Evolutionary conservation across 1,139 yeast species (phyloP).

Genomic region (Kodamaea anthophila): DNA sequence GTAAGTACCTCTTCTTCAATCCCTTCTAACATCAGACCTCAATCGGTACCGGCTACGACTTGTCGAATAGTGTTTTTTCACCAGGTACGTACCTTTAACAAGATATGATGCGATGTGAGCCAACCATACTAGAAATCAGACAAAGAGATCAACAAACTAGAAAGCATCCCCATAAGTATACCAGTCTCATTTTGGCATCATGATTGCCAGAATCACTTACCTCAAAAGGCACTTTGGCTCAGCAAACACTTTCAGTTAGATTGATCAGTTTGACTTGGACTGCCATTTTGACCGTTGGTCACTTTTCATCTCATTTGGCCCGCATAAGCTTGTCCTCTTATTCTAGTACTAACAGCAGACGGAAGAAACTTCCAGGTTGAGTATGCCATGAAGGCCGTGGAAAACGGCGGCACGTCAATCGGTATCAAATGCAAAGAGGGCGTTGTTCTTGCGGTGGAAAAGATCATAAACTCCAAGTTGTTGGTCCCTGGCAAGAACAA

Average conservation of each 20-base stretch:
- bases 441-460: constrained; percentile 92
- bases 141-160: no score
- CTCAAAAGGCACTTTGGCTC: no score
- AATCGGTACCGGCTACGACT: constrained; percentile 95
- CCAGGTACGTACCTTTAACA: constrained; percentile 28
- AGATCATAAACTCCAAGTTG: constrained; percentile 78
- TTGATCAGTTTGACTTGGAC: no score
- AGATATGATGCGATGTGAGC: not conserved
- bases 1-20: constrained; percentile 7
- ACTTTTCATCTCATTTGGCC: no score
- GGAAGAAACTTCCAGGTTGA: constrained; percentile 99
- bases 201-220: no score
- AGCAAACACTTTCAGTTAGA: no score
- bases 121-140: not conserved
- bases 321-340: no score
- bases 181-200: no score
- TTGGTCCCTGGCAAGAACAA: constrained; percentile 85
- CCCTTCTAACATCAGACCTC: constrained; percentile 50
- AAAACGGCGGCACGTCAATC: constrained; percentile 91
- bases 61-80: constrained; percentile 83
- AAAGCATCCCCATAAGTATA: no score
- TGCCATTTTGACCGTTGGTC: no score
- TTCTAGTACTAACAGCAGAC: constrained; percentile 45
- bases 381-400: constrained; percentile 96
- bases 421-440: constrained; percentile 94